Conservation (phyloP, 2,329 filamentous ascomycete genomes). For the Ceratocystis colombiana region DNA sequence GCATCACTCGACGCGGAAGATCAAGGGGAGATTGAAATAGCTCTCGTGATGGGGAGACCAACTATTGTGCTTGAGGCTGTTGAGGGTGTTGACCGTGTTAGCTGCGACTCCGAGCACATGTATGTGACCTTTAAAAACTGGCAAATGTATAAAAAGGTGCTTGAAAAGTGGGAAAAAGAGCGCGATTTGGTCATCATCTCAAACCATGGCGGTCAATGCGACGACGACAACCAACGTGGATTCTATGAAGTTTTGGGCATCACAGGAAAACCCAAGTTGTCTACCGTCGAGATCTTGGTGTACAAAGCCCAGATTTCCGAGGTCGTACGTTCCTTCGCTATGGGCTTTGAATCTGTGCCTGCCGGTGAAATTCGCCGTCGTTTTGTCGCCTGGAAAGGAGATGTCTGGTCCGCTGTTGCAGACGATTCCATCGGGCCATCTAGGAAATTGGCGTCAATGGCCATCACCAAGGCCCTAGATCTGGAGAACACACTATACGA, state of each 20-base stretch:
- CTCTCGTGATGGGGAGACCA: conserved; percentile 27
- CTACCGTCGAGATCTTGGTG: conserved; percentile 32
- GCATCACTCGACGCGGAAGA: conserved; percentile 26
- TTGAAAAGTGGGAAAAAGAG: conserved; percentile 26
- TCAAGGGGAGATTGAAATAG: conserved; percentile 28
- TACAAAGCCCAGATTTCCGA: conserved; percentile 31
- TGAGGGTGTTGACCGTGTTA: conserved; percentile 25
- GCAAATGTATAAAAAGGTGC: conserved; percentile 26
- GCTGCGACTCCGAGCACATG: conserved; percentile 26
- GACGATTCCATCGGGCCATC: conserved; percentile 26
- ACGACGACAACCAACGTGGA: conserved; percentile 30
- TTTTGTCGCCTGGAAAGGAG: conserved; percentile 28
- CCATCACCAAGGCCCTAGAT: conserved; percentile 24
- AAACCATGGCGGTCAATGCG: conserved; percentile 37
- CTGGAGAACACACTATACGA: conserved; percentile 31
- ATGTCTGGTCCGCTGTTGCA: conserved; percentile 19
- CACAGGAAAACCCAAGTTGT: conserved; percentile 28
- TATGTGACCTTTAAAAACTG: conserved; percentile 27
- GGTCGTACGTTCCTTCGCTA: conserved; percentile 28
- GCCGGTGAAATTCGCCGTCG: conserved; percentile 28
- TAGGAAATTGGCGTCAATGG: conserved; percentile 19
- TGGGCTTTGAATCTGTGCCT: conserved; percentile 30
- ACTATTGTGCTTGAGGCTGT: conserved; percentile 28
- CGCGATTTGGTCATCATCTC: conserved; percentile 35
- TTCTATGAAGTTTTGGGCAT: conserved; percentile 33